These are phyloP conservation scores for Xylariaceae sp. DNA, from an alignment of 2,329 filamentous ascomycete species.

Conservation along the genomic window DNA sequence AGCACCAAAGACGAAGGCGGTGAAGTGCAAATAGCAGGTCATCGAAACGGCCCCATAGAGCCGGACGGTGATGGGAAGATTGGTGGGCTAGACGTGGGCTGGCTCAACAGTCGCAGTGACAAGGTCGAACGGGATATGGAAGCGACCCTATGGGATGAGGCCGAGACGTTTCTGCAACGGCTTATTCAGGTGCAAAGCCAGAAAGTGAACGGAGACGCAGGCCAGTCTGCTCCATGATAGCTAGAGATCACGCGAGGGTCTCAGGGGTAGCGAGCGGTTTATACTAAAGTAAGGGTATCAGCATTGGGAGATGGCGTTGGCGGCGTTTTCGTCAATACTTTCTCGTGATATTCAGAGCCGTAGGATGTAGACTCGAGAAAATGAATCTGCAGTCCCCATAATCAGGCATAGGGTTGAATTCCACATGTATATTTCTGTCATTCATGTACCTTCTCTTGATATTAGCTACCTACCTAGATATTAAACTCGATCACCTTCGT, in stretches of 20 bases:
- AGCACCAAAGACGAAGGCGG: constrained; percentile 28
- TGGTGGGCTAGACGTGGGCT: constrained; percentile 76
- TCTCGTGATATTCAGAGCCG: background rate
- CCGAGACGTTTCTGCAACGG: constrained; percentile 25
- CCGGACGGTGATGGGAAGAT: constrained; percentile 59
- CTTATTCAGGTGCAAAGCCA: constrained; percentile 15
- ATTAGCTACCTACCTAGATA: too few relatives aligned
- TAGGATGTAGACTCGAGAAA: background rate
- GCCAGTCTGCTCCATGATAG: background rate
- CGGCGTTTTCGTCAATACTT: constrained; percentile 9
- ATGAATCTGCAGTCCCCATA: background rate
- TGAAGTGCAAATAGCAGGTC: constrained; percentile 25
- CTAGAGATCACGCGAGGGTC: too few relatives aligned
- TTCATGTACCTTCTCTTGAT: background rate
- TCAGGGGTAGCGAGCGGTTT: background rate
- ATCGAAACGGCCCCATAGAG: constrained; percentile 47
- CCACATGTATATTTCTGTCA: background rate
- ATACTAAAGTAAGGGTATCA: background rate
- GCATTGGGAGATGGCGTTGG: constrained; percentile 19
- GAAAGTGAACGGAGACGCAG: background rate
- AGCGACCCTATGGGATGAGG: constrained; percentile 69
- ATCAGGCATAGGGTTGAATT: background rate
- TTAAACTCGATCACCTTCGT: too few relatives aligned
- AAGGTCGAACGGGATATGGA: constrained; percentile 84
- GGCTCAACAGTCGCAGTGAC: constrained; percentile 83